These are phyloP conservation scores for Beauveria sp. DNA, from an alignment of 2,329 filamentous ascomycete species.

Conservation along the genomic window DNA sequence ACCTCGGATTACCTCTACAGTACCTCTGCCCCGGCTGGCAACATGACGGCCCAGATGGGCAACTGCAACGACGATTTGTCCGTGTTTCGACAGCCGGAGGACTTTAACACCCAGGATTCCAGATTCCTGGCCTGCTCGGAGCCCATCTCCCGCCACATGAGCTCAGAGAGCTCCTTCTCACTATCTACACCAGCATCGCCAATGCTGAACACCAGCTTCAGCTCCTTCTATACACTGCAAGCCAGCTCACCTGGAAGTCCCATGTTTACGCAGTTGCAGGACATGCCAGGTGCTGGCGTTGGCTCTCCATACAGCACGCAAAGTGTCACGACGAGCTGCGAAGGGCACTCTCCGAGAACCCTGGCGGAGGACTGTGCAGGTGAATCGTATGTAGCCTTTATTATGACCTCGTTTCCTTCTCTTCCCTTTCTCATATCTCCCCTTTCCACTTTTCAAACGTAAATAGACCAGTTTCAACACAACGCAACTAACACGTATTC, in stretches of 20 bases:
- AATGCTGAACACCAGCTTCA: constrained; percentile 10
- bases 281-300: constrained; percentile 9
- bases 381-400: constrained; percentile 11
- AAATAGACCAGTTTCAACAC: background rate
- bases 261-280: constrained; percentile 6
- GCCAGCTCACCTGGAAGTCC: constrained; percentile 10
- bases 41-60: background rate
- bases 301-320: constrained; percentile 14
- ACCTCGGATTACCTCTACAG: constrained; percentile 1
- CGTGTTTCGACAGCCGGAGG: background rate
- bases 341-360: constrained; percentile 12
- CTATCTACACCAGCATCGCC: constrained; percentile 23
- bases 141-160: constrained; percentile 21
- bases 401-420: background rate
- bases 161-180: constrained; percentile 23
- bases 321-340: constrained; percentile 13
- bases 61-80: background rate
- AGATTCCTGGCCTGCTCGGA: constrained; percentile 10
- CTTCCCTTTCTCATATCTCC: no score
- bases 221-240: constrained; percentile 15
- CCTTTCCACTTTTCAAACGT: background rate
- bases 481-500: constrained; percentile 11
- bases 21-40: constrained; percentile 6
- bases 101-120: background rate
- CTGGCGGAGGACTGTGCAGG: constrained; percentile 11